Evolutionary conservation across 1,139 yeast genomes (phyloP), one percentile per base, ranked within the genome.

Genomic region (Hanseniaspora gamundiae): DNA sequence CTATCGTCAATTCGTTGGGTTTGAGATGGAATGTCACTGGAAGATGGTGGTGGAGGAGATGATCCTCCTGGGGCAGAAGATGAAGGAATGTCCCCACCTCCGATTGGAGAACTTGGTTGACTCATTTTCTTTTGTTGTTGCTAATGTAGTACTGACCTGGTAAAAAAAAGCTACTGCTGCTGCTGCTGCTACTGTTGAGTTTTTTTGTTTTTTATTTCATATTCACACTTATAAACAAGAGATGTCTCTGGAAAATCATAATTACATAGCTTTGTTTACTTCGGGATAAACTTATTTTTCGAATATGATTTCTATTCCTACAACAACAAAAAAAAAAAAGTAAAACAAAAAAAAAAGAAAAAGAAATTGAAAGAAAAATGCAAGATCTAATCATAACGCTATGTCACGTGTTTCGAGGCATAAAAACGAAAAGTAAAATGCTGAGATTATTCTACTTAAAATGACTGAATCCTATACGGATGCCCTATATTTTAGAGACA

Each of bases 101-200:
- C 45, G 13, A 47, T 39, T 19, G 50, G 49, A 3, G 59, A 54
- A 42, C 58, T 52, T 36, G 56, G 54, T 35, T 51, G 53, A 13
- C 52, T 51, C 41, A 58, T 43, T 20, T 36, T 28, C 16, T 13
- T 17, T 17, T 17, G n/a, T 17, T 17, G 20, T 9, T n/a, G n/a
- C n/a, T n/a, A n/a, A n/a, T n/a, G n/a, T n/a, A n/a, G n/a, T n/a
- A n/a, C n/a, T n/a, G n/a, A n/a, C n/a, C n/a, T n/a, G n/a, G n/a
- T n/a, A n/a, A n/a, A n/a, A n/a, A n/a, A n/a, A 17, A 7, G 3
- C 19, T 33, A 17, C 10, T 7, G 36, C 19, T 33, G 13, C 10
- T 33, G 6, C 22, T 17, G 13, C 10, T 19, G 21, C 10, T 33
- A 10, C n/a, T 17, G 10, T 33, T 30, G 16, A 6, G 14, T n/a